A percentile compares a stretch with the other conserved stretches of the same genome.
Evolutionary conservation across 148 eudicot species (phyloP).

Genomic region (Dianthus caryophyllus): DNA sequence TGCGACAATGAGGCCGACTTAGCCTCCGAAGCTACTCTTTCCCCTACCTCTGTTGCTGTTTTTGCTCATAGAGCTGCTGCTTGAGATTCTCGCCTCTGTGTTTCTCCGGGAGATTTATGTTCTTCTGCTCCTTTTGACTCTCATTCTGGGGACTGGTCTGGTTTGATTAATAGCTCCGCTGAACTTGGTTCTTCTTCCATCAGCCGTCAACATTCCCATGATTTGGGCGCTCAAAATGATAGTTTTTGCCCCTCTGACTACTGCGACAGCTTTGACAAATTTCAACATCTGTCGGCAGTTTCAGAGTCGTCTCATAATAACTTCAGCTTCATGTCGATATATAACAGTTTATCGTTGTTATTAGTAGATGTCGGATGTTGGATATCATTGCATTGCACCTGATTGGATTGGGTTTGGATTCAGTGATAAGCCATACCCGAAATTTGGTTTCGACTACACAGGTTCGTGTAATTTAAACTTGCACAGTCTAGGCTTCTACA

Average conservation of each 20-base stretch:
- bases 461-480: too few relatives aligned
- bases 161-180: constrained; percentile 49
- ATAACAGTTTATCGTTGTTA: constrained; percentile 3
- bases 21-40: constrained; percentile 45
- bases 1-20: constrained; percentile 51
- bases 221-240: constrained; percentile 46
- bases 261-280: constrained; percentile 66
- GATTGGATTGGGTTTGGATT: constrained; percentile 99
- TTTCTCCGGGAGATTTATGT: constrained; percentile 23
- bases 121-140: constrained; percentile 35
- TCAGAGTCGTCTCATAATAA: constrained; percentile 38
- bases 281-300: constrained; percentile 56
- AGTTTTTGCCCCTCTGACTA: constrained; percentile 74
- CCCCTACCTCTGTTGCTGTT: constrained; percentile 26
- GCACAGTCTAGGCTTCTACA: too few relatives aligned
- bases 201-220: constrained; percentile 51
- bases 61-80: constrained; percentile 24
- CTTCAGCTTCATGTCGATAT: constrained; percentile 39
- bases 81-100: constrained; percentile 30
- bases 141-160: constrained; percentile 51
- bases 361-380: constrained; percentile 79
- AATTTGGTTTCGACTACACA: too few relatives aligned
- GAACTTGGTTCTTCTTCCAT: constrained; percentile 56
- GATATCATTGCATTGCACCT: constrained; percentile 96
- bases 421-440: constrained; percentile 94